These are phyloP conservation scores for Chrysosporium keratinophilum DNA, from an alignment of 2,329 filamentous ascomycete genomes.

Conservation along the genomic window DNA sequence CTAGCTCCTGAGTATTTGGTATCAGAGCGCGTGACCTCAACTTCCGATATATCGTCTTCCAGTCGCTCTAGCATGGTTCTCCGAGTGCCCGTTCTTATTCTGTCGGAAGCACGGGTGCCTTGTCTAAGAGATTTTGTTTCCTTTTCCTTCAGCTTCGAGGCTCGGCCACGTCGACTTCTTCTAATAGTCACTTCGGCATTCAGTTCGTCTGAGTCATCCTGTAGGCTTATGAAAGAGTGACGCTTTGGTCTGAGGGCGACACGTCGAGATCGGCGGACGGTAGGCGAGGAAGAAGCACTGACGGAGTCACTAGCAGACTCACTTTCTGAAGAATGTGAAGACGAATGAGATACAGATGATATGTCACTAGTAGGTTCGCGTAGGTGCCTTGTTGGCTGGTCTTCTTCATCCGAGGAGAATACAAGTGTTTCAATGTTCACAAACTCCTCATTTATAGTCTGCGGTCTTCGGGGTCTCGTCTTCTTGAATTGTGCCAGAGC, in stretches of 20 bases:
- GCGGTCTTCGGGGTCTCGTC: not conserved
- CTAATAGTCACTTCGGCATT: not conserved
- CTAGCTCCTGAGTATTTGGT: constrained; percentile 44
- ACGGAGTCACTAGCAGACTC: not conserved
- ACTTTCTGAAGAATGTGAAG: not conserved
- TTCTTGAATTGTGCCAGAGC: constrained; percentile 9
- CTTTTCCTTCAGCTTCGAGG: not conserved
- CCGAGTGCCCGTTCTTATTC: constrained; percentile 12
- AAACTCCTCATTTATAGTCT: constrained; percentile 7
- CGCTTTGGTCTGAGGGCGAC: not conserved
- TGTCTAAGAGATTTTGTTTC: not conserved
- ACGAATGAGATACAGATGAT: not conserved
- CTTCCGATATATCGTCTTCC: constrained; percentile 40
- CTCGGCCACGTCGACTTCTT: not conserved
- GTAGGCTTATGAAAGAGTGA: not conserved
- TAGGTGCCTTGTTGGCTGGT: not conserved
- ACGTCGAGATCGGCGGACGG: constrained; percentile 8
- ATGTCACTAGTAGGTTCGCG: not conserved
- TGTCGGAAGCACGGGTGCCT: constrained; percentile 13
- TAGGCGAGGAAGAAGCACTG: not conserved
- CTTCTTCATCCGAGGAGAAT: constrained; percentile 17
- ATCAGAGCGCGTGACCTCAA: constrained; percentile 9
- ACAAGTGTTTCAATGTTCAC: constrained; percentile 15
- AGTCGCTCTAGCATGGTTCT: constrained; percentile 39
- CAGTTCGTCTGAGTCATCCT: constrained; percentile 8